phyloP scores from a whole-genome alignment of 2,329 filamentous ascomycete genomes.

The Ceratocystis variospora region DNA sequence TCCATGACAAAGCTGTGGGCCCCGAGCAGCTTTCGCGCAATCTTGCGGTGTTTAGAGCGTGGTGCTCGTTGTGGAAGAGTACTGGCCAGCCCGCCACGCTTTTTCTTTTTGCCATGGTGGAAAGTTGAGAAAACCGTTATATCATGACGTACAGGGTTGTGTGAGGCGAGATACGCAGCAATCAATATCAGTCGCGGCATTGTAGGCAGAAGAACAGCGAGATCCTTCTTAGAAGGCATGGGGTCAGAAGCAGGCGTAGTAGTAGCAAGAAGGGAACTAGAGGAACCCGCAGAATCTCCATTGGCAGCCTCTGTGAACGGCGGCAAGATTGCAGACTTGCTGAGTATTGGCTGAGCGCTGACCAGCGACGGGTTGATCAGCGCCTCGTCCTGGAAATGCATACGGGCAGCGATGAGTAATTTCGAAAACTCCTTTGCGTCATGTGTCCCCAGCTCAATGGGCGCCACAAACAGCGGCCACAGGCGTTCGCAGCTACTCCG shows the following conservation, averaged over 20 bases:
- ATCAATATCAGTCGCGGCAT: constrained; percentile 61
- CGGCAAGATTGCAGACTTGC: not conserved
- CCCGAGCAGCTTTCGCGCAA: constrained; percentile 62
- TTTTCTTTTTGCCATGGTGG: constrained; percentile 39
- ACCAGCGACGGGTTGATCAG: constrained; percentile 53
- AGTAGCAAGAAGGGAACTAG: constrained; percentile 4
- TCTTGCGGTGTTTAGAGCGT: constrained; percentile 49
- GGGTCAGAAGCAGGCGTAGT: not conserved
- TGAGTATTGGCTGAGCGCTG: constrained; percentile 20
- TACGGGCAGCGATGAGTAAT: constrained; percentile 56
- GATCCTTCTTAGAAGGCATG: constrained; percentile 26
- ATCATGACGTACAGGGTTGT: constrained; percentile 64
- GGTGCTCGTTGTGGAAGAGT: constrained; percentile 23
- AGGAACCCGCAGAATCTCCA: constrained; percentile 11
- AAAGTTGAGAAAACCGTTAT: constrained; percentile 61
- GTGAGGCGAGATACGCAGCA: constrained; percentile 67
- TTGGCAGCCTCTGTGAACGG: constrained; percentile 20
- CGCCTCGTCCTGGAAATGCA: constrained; percentile 59
- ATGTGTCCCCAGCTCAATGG: constrained; percentile 60
- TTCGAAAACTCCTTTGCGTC: constrained; percentile 70
- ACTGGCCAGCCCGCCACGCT: constrained; percentile 35
- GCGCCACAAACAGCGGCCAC: constrained; percentile 74
- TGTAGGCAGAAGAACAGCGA: constrained; percentile 49
- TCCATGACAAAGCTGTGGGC: constrained; percentile 66
- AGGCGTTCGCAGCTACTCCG: constrained; percentile 55